Conservation (phyloP, 495 filamentous ascomycete species). For the Clohesyomyces aquaticus region DNA sequence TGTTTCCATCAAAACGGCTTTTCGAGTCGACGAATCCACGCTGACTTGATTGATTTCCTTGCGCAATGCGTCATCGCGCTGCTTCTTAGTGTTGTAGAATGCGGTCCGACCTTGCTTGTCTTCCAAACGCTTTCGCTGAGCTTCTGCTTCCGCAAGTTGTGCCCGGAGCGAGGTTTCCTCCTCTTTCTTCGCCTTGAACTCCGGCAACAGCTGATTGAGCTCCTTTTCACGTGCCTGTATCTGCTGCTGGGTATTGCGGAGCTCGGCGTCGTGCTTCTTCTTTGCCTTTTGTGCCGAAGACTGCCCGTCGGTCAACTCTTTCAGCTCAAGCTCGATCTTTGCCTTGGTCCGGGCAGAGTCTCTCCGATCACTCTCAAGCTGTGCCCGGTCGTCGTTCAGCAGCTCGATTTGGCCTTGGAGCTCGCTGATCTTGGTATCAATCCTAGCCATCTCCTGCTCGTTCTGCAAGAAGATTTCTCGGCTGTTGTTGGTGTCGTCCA, state of each 20-base stretch:
- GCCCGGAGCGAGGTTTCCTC: conserved; percentile 71
- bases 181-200: conserved; percentile 71
- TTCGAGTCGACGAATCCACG: conserved; percentile 71
- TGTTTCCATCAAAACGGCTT: conserved; percentile 78
- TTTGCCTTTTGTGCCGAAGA: conserved; percentile 73
- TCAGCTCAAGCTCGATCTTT: conserved; percentile 82
- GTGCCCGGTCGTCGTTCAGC: conserved; percentile 80
- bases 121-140: conserved; percentile 76
- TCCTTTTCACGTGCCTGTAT: conserved; percentile 78
- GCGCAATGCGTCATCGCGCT: conserved; percentile 82
- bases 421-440: conserved; percentile 77
- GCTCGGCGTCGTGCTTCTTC: conserved; percentile 69
- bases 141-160: conserved; percentile 75
- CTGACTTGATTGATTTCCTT: conserved; percentile 82
- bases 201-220: conserved; percentile 69
- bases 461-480: conserved; percentile 73
- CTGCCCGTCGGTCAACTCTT: conserved; percentile 77
- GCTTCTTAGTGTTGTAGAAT: conserved; percentile 82
- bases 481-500: conserved; percentile 81
- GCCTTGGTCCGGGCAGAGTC: conserved; percentile 76
- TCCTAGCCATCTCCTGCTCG: conserved; percentile 76
- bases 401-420: conserved; percentile 82
- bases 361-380: conserved; percentile 86
- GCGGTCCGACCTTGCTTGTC: conserved; percentile 92
- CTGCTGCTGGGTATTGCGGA: conserved; percentile 71